Evolutionary conservation across 495 filamentous ascomycete genomes (phyloP).

Genomic region (Parmelia sp.): DNA sequence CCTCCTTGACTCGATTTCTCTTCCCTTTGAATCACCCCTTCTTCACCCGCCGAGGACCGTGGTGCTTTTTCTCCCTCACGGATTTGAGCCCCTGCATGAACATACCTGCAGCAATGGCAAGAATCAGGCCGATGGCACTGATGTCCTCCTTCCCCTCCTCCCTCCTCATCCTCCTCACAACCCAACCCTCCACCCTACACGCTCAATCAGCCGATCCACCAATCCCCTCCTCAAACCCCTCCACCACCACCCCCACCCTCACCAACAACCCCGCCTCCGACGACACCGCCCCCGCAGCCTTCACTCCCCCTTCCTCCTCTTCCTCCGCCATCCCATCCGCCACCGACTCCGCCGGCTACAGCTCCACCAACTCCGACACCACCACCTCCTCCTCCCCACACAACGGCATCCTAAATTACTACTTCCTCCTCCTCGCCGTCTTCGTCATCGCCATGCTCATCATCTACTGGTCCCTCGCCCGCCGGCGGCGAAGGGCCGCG

Average conservation of each 20-base stretch:
- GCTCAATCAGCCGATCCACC: slow-evolving; percentile 4
- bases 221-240: background rate
- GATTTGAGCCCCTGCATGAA: background rate
- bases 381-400: slow-evolving; percentile 4
- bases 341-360: slow-evolving; percentile 6
- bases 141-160: background rate
- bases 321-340: slow-evolving; percentile 12
- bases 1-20: background rate
- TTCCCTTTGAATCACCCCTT: background rate
- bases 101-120: background rate
- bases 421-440: slow-evolving; percentile 30
- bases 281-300: slow-evolving; percentile 8
- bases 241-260: background rate
- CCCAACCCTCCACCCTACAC: background rate
- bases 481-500: slow-evolving; percentile 9
- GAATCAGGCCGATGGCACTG: background rate
- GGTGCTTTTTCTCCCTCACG: background rate
- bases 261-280: slow-evolving; percentile 8
- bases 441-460: slow-evolving; percentile 26
- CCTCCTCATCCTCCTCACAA: slow-evolving; percentile 3
- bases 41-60: background rate
- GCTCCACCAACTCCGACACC: background rate
- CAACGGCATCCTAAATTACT: slow-evolving; percentile 31
- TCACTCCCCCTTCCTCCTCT: slow-evolving; percentile 7
- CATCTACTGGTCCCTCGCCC: slow-evolving; percentile 20